Conservation (phyloP, 169 alveolate species). For the Blepharisma undulans region DNA sequence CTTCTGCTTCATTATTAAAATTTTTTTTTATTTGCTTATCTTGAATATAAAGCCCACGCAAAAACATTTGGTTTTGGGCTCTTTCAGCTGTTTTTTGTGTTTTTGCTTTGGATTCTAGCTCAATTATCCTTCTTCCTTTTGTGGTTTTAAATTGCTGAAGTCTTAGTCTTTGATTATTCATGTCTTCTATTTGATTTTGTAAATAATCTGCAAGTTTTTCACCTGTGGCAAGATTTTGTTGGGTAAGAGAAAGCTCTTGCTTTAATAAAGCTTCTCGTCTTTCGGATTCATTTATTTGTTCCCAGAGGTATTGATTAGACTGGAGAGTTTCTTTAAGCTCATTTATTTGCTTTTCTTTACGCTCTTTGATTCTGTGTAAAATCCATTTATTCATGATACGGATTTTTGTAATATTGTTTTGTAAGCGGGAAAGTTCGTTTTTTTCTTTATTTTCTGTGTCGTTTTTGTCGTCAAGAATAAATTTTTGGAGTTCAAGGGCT, state of each 20-base stretch:
- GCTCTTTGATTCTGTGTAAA: conserved; percentile 33
- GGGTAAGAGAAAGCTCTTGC: conserved; percentile 77
- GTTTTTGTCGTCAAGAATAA: background rate
- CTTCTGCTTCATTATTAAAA: background rate
- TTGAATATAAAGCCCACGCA: conserved; percentile 1
- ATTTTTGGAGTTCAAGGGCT: background rate
- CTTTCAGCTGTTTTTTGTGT: conserved; percentile 52
- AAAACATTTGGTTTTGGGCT: conserved; percentile 12
- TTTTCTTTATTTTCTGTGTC: background rate
- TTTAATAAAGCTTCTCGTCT: conserved; percentile 77
- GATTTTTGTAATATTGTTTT: conserved; percentile 44
- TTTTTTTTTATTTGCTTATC: background rate
- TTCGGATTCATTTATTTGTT: conserved; percentile 78
- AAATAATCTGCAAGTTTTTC: conserved; percentile 77
- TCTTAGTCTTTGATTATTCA: conserved; percentile 56
- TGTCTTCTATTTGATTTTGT: conserved; percentile 54
- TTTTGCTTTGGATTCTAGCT: conserved; percentile 55
- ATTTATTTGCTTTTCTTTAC: conserved; percentile 70
- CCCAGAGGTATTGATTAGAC: conserved; percentile 80
- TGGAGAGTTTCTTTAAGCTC: conserved; percentile 71
- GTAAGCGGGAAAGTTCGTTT: conserved; percentile 37
- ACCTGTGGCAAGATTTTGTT: conserved; percentile 75
- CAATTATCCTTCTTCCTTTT: conserved; percentile 56
- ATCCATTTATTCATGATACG: conserved; percentile 54
- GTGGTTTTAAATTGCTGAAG: conserved; percentile 60